Evolutionary conservation across 2,329 filamentous ascomycete species (phyloP).

Genomic region (Graphium sp.): DNA sequence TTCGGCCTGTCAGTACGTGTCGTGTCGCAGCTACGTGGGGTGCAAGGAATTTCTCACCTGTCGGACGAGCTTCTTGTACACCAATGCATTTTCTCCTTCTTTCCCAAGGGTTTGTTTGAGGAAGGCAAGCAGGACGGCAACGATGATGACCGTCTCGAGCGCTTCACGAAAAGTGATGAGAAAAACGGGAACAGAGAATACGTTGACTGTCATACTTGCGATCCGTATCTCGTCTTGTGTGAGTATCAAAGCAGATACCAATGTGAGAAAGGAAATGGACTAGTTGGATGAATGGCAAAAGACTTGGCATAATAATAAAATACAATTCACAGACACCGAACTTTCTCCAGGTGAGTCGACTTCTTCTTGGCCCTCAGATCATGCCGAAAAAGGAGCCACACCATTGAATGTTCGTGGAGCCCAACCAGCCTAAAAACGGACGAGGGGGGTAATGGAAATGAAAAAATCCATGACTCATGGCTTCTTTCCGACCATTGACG

Average conservation of each 20-base stretch:
- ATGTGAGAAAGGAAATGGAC: background rate
- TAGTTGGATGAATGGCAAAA: background rate
- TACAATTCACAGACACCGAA: background rate
- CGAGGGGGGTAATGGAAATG: too few species aligned
- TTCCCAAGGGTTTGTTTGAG: conserved; percentile 63
- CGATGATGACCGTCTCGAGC: conserved; percentile 68
- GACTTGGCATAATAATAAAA: background rate
- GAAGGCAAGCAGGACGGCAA: conserved; percentile 71
- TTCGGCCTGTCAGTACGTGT: too few species aligned
- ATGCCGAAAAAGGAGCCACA: too few species aligned
- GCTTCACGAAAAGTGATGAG: conserved; percentile 81
- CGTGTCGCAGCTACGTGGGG: too few species aligned
- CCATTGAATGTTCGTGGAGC: too few species aligned
- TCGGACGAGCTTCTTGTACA: conserved; percentile 51
- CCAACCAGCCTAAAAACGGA: too few species aligned
- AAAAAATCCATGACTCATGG: too few species aligned
- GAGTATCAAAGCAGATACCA: background rate
- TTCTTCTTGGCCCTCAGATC: background rate
- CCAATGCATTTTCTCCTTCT: conserved; percentile 37
- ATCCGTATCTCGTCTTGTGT: background rate
- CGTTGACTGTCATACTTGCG: conserved; percentile 42
- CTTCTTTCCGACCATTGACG: too few species aligned
- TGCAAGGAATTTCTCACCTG: too few species aligned
- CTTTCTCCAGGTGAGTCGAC: background rate
- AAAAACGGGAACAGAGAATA: conserved; percentile 70